These are phyloP conservation scores for Alternaria consortialis DNA, from an alignment of 2,329 filamentous ascomycete genomes.

Conservation along the genomic window DNA sequence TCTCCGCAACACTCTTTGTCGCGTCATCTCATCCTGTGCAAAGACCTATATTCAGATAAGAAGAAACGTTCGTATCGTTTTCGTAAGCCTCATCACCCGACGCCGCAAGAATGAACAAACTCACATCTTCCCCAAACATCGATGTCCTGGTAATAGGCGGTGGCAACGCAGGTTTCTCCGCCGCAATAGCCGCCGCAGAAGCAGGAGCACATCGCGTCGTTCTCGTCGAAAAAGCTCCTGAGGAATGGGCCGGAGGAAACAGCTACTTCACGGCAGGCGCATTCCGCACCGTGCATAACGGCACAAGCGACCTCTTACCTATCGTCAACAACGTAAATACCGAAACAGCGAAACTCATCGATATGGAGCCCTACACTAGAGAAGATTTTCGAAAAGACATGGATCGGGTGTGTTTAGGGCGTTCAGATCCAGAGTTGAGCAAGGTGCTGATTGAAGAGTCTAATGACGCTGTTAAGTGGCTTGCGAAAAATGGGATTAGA, in stretches of 20 bases:
- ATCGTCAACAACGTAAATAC: conserved; percentile 66
- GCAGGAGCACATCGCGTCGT: conserved; percentile 58
- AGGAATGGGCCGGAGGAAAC: conserved; percentile 69
- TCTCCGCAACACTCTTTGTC: background rate
- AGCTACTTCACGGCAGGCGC: conserved; percentile 72
- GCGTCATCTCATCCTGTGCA: background rate
- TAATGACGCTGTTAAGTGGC: conserved; percentile 63
- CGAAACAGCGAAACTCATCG: conserved; percentile 61
- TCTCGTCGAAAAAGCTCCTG: conserved; percentile 68
- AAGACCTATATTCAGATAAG: background rate
- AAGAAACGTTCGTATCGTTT: background rate
- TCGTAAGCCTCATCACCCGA: background rate
- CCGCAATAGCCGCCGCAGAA: conserved; percentile 66
- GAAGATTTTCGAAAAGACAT: conserved; percentile 66
- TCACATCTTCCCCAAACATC: conserved; percentile 6
- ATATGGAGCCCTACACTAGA: conserved; percentile 66
- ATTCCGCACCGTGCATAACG: conserved; percentile 65
- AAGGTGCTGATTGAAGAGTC: conserved; percentile 62
- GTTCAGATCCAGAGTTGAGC: conserved; percentile 61
- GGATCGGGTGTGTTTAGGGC: conserved; percentile 63
- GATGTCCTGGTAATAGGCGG: conserved; percentile 66
- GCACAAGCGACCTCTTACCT: conserved; percentile 66
- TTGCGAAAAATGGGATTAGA: conserved; percentile 61
- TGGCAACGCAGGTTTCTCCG: conserved; percentile 71
- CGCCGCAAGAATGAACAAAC: background rate